Base-by-base conservation (phyloP, 495 filamentous ascomycete species). In the Thermothielavioides terrestris region DNA sequence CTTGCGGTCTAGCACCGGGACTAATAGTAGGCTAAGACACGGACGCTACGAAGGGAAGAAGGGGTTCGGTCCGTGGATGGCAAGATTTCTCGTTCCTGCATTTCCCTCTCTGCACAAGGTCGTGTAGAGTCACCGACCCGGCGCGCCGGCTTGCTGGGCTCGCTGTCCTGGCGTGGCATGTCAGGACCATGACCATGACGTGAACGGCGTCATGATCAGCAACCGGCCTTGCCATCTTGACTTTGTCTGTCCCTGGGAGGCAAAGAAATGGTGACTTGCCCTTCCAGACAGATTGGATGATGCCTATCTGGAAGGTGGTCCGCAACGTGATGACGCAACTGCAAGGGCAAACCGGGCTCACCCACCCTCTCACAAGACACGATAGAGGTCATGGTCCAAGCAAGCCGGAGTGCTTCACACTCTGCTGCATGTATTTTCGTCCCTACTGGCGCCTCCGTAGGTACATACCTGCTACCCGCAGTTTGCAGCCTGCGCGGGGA, bases 311-410 rank as follows among this genome's bases (percentile, higher is more conserved):
- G n/a, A n/a, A n/a, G n/a, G n/a, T n/a, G n/a, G n/a, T n/a, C n/a
- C n/a, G n/a, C n/a, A n/a, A n/a, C n/a, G n/a, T n/a, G 44, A 34
- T 57, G 21, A 32, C 44, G 48, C 49, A 53, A 53, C 20, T 22
- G 42, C 23, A 21, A 26, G 6, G 22, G 31, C 44, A 34, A 55
- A 57, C 51, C 54, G 42, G 47, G 54, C 54, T 51, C 47, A 36
- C 37, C 43, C 46, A 38, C 46, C 46, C 42, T 50, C 49, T 49
- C 40, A 28, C 31, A 46, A 46, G n/a, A 18, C 57, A 50, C 43
- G 46, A 57, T 57, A 52, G 52, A 49, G 49, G n/a, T 47, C 44
- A 30, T 42, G 25, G 31, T 41, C 54, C 46, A 47, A 50, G 28
- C 46, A 34, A 60, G 42, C 53, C 53, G 50, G 46, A 45, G 39